These are phyloP conservation scores for Melampsora americana DNA, from an alignment of 1,284 basidiomycete genomes.

Conservation along the genomic window DNA sequence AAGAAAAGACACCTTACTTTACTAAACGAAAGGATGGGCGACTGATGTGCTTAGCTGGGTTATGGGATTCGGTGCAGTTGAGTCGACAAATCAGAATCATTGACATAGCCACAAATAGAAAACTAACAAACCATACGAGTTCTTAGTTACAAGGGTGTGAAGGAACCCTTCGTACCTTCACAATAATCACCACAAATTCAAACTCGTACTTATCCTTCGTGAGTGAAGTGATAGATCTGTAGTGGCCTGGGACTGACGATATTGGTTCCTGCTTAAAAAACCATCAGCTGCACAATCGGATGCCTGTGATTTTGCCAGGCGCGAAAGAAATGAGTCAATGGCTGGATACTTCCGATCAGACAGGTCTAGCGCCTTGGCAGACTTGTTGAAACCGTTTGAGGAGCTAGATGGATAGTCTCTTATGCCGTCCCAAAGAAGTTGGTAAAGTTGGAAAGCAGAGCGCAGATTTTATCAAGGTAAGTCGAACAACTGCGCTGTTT, in stretches of 20 bases:
- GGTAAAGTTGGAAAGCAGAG: constrained; percentile 85
- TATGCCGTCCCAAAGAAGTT: constrained; percentile 85
- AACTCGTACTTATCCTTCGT: constrained; percentile 55
- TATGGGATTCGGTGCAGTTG: constrained; percentile 70
- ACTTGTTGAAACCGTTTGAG: constrained; percentile 67
- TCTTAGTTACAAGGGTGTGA: constrained; percentile 58
- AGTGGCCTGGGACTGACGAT: background rate
- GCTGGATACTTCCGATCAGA: constrained; percentile 70
- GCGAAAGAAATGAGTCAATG: constrained; percentile 66
- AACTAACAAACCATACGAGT: no score
- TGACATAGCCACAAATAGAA: background rate
- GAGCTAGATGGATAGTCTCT: constrained; percentile 53
- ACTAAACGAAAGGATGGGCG: constrained; percentile 64
- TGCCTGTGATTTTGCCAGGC: constrained; percentile 77
- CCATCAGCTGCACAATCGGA: constrained; percentile 73
- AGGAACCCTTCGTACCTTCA: constrained; percentile 73
- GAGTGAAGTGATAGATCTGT: constrained; percentile 11
- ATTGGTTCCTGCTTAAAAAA: background rate
- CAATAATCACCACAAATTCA: constrained; percentile 73
- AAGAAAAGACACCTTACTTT: constrained; percentile 74
- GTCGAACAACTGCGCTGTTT: background rate
- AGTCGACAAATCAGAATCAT: background rate
- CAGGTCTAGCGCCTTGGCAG: constrained; percentile 63
- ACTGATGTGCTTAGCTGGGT: constrained; percentile 79
- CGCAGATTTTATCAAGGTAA: constrained; percentile 64